Conservation (phyloP, 495 filamentous ascomycete genomes). For the Trichoderma orchidacearum region DNA sequence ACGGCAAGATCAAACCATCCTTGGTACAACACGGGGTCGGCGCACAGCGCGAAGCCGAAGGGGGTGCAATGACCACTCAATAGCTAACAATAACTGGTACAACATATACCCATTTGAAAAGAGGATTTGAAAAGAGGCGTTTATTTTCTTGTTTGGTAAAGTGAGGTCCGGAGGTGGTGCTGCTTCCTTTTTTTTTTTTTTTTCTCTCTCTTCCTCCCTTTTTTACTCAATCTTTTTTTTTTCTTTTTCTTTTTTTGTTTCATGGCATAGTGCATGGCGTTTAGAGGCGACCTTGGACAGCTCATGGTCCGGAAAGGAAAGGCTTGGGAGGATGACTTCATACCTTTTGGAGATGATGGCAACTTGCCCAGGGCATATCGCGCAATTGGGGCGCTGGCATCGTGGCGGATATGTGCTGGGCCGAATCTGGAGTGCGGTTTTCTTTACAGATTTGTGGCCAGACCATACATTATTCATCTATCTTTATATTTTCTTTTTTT, state of each 20-base stretch:
- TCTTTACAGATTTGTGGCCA: neutral
- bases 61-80: neutral
- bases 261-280: neutral
- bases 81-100: neutral
- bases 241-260: neutral
- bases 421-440: neutral
- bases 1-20: neutral
- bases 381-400: neutral
- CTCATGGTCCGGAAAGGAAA: neutral
- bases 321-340: neutral
- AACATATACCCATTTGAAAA: conserved; percentile 1
- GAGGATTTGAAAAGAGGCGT: too few relatives aligned
- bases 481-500: neutral
- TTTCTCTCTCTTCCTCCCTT: neutral
- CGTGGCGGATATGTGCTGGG: neutral
- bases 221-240: too few relatives aligned
- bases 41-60: too few relatives aligned
- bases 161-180: neutral
- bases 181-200: neutral
- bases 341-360: neutral
- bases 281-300: neutral
- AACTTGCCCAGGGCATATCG: neutral
- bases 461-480: neutral
- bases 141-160: neutral
- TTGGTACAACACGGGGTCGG: neutral